Evolutionary conservation across 1,284 basidiomycete genomes (phyloP).

Genomic region (Pseudozyma pruni): DNA sequence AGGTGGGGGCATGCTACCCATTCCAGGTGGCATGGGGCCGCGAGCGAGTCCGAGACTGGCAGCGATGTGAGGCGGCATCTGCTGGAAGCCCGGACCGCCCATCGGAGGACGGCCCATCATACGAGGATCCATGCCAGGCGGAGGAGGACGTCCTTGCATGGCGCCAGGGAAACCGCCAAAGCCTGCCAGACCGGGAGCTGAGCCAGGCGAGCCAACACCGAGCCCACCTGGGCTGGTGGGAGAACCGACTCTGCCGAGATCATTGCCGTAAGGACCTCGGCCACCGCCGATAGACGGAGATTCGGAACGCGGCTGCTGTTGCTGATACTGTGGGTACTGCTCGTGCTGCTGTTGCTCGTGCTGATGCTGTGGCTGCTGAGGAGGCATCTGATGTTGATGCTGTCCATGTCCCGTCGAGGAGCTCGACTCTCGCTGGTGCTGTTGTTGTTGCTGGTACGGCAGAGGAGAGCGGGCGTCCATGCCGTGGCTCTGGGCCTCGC

Average conservation of each 20-base stretch:
- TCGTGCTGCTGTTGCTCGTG: conserved; percentile 26
- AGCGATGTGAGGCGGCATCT: conserved; percentile 56
- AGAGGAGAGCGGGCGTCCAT: conserved; percentile 37
- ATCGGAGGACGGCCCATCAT: conserved; percentile 48
- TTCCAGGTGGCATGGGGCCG: conserved; percentile 47
- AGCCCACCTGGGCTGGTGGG: conserved; percentile 20
- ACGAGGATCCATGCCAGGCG: conserved; percentile 51
- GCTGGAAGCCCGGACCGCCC: conserved; percentile 42
- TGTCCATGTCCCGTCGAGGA: conserved; percentile 12
- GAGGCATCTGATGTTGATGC: conserved; percentile 20
- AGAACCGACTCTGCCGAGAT: conserved; percentile 20
- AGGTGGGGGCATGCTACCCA: conserved; percentile 34
- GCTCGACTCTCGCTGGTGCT: conserved; percentile 46
- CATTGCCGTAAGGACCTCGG: conserved; percentile 19
- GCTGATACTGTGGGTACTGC: conserved; percentile 18
- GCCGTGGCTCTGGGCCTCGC: conserved; percentile 17
- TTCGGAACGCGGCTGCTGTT: conserved; percentile 32
- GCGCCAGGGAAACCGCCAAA: conserved; percentile 38
- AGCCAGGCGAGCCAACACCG: conserved; percentile 30
- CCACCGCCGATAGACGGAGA: conserved; percentile 28
- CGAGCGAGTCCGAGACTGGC: conserved; percentile 37
- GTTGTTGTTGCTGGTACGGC: conserved; percentile 24
- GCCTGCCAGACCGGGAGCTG: conserved; percentile 18
- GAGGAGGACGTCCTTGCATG: conserved; percentile 33
- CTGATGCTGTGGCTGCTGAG: conserved; percentile 23